Conservation (phyloP, 1,284 basidiomycete species). For the Peniophora sp. region DNA sequence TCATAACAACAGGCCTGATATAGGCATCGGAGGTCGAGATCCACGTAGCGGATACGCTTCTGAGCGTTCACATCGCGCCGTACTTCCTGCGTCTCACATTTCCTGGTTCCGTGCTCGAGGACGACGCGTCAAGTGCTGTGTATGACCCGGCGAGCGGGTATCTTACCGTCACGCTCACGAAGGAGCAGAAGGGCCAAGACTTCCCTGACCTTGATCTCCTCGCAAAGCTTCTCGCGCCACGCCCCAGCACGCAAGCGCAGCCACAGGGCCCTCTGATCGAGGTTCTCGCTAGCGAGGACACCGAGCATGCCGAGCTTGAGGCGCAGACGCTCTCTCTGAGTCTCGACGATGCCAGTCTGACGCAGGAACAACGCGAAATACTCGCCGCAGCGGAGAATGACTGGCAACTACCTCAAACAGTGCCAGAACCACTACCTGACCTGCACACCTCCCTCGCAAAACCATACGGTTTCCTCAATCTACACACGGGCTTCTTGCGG, state of each 20-base stretch:
- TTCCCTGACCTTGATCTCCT: conserved; percentile 73
- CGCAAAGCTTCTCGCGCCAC: conserved; percentile 65
- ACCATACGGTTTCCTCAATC: conserved; percentile 67
- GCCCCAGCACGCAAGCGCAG: conserved; percentile 26
- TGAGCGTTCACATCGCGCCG: conserved; percentile 72
- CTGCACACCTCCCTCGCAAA: conserved; percentile 34
- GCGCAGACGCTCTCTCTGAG: conserved; percentile 32
- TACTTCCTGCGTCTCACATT: conserved; percentile 77
- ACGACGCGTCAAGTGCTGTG: conserved; percentile 58
- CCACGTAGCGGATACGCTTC: conserved; percentile 58
- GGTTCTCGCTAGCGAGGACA: conserved; percentile 41
- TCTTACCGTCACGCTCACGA: conserved; percentile 62
- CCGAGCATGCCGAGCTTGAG: conserved; percentile 32
- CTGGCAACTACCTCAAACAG: conserved; percentile 64
- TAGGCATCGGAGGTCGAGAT: conserved; percentile 66
- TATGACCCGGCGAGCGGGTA: conserved; percentile 70
- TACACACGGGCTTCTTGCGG: conserved; percentile 64
- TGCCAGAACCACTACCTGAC: conserved; percentile 32
- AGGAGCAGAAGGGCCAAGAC: conserved; percentile 51
- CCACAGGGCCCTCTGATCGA: conserved; percentile 49
- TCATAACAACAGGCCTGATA: conserved; percentile 11
- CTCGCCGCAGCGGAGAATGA: conserved; percentile 64
- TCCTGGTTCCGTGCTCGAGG: conserved; percentile 41
- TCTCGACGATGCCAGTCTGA: conserved; percentile 17
- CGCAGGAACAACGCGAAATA: conserved; percentile 44